Conservation (phyloP, 768 basidiomycete species). For the Agaricus blazei region DNA sequence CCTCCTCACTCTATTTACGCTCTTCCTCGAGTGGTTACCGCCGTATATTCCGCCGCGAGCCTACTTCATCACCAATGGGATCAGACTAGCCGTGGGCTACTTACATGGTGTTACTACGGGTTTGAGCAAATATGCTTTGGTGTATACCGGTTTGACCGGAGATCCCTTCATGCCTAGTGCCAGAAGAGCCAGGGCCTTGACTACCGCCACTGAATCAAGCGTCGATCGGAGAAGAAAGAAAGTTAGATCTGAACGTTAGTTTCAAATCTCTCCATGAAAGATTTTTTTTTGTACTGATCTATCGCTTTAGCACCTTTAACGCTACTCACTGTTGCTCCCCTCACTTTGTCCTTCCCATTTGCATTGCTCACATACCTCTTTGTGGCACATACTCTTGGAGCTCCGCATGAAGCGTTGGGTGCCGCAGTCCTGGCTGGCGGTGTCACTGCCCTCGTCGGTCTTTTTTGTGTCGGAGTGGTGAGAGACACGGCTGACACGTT, state of each 20-base stretch:
- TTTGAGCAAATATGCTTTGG: constrained; percentile 55
- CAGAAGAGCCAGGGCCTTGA: constrained; percentile 43
- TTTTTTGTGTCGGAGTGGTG: constrained; percentile 80
- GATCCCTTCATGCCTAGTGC: constrained; percentile 60
- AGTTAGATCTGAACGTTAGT: constrained; percentile 58
- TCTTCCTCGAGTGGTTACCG: constrained; percentile 53
- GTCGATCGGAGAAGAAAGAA: constrained; percentile 22
- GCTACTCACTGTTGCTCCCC: constrained; percentile 69
- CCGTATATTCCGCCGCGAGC: constrained; percentile 42
- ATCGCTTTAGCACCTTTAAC: constrained; percentile 47
- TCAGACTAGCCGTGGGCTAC: constrained; percentile 48
- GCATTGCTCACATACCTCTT: constrained; percentile 82
- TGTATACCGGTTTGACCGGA: constrained; percentile 75
- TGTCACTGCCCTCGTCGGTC: constrained; percentile 74
- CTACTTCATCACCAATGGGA: constrained; percentile 39
- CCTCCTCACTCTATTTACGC: constrained; percentile 42
- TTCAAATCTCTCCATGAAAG: background rate
- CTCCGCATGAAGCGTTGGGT: constrained; percentile 68
- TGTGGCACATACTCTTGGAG: constrained; percentile 73
- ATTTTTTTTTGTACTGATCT: background rate
- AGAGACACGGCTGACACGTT: constrained; percentile 55
- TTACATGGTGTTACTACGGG: constrained; percentile 48
- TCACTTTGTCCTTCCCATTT: constrained; percentile 78
- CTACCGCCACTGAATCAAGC: constrained; percentile 23
- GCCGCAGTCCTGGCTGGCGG: constrained; percentile 74